These are phyloP conservation scores for Daldinia bambusicola DNA, from an alignment of 495 filamentous ascomycete species.

Conservation along the genomic window DNA sequence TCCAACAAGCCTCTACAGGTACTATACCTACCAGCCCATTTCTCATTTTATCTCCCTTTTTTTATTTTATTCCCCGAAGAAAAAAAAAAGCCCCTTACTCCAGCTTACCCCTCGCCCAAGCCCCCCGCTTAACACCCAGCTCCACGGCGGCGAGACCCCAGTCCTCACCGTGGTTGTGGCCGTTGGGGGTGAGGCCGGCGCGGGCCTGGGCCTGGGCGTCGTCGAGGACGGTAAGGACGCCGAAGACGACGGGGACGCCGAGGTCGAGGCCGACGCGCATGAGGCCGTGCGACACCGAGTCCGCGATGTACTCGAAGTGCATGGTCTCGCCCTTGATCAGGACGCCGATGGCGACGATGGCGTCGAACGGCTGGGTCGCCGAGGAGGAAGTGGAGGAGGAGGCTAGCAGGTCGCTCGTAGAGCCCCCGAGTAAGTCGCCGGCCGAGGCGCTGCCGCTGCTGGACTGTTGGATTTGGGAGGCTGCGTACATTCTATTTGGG, in stretches of 20 bases:
- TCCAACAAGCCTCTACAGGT: not conserved
- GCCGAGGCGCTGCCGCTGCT: constrained; percentile 69
- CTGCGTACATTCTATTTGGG: constrained; percentile 76
- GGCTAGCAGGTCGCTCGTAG: constrained; percentile 72
- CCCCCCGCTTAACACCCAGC: constrained; percentile 74
- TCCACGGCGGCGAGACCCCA: constrained; percentile 84
- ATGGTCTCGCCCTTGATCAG: constrained; percentile 98
- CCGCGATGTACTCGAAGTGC: constrained; percentile 99
- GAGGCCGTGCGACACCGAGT: constrained; percentile 85
- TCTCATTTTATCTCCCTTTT: not conserved
- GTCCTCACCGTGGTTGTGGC: constrained; percentile 88
- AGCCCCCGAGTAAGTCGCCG: constrained; percentile 80
- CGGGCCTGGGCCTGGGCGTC: constrained; percentile 88
- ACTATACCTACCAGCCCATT: not conserved
- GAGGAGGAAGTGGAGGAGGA: constrained; percentile 46
- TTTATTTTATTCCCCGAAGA: not conserved
- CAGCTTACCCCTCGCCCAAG: constrained; percentile 73
- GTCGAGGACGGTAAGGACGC: constrained; percentile 85
- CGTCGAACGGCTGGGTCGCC: constrained; percentile 77
- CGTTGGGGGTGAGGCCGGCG: constrained; percentile 74
- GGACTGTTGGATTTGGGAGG: constrained; percentile 86
- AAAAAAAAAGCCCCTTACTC: constrained; percentile 41
- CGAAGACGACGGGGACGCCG: constrained; percentile 90
- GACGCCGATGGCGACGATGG: constrained; percentile 93
- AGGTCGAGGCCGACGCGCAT: constrained; percentile 94